Percentiles rank a stretch among this genome's conserved stretches.
These are phyloP conservation scores for Coemansia reversa DNA, from an alignment of 192 early-diverging fungal genomes.

Conservation along the genomic window DNA sequence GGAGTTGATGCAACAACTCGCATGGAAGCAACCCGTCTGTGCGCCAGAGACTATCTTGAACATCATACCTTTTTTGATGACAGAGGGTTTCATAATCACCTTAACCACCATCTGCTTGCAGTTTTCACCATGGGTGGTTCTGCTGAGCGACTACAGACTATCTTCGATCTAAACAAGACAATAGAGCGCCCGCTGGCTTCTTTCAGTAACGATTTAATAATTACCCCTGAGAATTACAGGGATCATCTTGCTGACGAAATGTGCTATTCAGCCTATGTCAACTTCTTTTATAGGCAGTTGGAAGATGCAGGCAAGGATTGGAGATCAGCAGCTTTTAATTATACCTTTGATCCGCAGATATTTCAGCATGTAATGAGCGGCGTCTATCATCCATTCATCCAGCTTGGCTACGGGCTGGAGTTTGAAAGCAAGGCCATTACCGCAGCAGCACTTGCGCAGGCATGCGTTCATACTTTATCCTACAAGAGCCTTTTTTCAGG, in stretches of 20 bases:
- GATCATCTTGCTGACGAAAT: constrained; percentile 37
- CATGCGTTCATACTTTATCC: constrained; percentile 31
- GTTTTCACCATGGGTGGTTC: constrained; percentile 57
- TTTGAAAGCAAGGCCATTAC: constrained; percentile 57
- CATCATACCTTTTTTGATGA: constrained; percentile 60
- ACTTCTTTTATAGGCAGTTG: constrained; percentile 56
- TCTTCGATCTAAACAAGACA: constrained; percentile 47
- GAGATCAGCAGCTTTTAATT: constrained; percentile 41
- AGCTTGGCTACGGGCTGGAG: constrained; percentile 64
- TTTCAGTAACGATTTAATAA: constrained; percentile 14
- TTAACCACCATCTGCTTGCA: constrained; percentile 59
- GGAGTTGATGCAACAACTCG: constrained; percentile 50
- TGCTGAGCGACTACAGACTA: constrained; percentile 50
- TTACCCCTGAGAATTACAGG: constrained; percentile 45
- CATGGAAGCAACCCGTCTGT: constrained; percentile 44
- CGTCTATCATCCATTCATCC: constrained; percentile 62
- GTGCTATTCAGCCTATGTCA: constrained; percentile 51
- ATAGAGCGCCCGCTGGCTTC: constrained; percentile 37
- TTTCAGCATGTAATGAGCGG: constrained; percentile 54
- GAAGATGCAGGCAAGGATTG: constrained; percentile 36
- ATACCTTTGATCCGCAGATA: constrained; percentile 50
- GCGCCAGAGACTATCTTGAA: constrained; percentile 53
- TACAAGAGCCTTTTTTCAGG: constrained; percentile 11
- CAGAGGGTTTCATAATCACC: constrained; percentile 59
- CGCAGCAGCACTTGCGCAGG: constrained; percentile 57